A percentile compares a stretch with the other conserved stretches of the same genome.
These are phyloP conservation scores for Trypanosoma boissoni DNA, from an alignment of 208 protist genomes.

Conservation along the genomic window DNA sequence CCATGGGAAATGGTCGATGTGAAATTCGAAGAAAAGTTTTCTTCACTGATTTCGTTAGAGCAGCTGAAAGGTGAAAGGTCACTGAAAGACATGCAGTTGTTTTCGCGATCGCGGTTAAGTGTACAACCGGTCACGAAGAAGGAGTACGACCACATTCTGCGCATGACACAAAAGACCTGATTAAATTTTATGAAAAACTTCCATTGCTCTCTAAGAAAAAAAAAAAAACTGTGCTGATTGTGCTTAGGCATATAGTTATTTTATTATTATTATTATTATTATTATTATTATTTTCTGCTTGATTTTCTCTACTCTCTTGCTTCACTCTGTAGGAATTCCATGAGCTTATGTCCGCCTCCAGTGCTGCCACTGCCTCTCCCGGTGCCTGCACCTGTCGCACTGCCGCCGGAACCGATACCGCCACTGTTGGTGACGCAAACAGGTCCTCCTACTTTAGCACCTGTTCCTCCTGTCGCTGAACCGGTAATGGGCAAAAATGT, in stretches of 20 bases:
- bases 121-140: constrained; percentile 61
- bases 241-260: constrained; percentile 1
- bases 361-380: neutral
- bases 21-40: constrained; percentile 65
- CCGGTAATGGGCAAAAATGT: neutral
- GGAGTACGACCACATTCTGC: constrained; percentile 66
- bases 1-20: constrained; percentile 88
- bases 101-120: constrained; percentile 64
- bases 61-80: constrained; percentile 49
- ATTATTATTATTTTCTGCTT: neutral
- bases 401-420: constrained; percentile 1
- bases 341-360: neutral
- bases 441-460: too few relatives aligned
- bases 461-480: neutral
- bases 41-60: constrained; percentile 43
- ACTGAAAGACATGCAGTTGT: constrained; percentile 66
- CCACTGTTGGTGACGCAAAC: neutral
- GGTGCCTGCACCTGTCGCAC: neutral
- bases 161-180: constrained; percentile 23
- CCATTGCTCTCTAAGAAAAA: too few relatives aligned
- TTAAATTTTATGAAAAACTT: neutral
- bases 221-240: too few relatives aligned
- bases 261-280: neutral
- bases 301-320: neutral
- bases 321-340: neutral